Conservation (phyloP, 345 rosid species). For the Populus deltoides region DNA sequence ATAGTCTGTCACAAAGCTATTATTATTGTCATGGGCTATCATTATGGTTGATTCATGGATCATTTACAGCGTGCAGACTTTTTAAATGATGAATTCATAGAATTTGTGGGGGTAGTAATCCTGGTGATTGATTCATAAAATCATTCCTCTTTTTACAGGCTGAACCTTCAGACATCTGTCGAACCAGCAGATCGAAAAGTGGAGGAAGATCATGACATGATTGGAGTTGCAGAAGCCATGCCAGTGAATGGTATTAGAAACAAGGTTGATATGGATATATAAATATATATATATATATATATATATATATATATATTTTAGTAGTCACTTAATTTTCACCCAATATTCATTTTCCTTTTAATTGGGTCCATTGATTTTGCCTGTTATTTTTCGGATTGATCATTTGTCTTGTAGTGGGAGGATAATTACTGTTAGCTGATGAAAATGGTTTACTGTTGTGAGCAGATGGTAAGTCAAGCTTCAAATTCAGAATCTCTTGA, state of each 20-base stretch:
- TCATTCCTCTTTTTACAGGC: constrained; percentile 38
- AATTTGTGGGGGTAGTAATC: neutral
- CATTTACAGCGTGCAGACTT: neutral
- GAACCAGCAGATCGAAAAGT: constrained; percentile 32
- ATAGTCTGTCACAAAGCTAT: neutral
- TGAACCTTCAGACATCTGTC: constrained; percentile 43
- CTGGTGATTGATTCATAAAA: neutral
- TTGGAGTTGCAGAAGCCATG: constrained; percentile 38
- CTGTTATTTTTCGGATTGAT: constrained; percentile 5
- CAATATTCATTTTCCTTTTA: neutral
- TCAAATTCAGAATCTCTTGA: constrained; percentile 50
- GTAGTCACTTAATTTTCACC: neutral
- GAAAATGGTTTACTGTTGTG: constrained; percentile 18
- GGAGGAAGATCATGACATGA: constrained; percentile 26
- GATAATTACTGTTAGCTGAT: neutral
- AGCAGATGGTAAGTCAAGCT: constrained; percentile 48
- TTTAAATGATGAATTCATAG: neutral
- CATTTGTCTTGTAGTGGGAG: neutral
- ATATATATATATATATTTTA: neutral
- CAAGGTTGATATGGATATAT: constrained; percentile 45
- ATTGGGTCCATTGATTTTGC: neutral
- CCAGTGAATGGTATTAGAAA: constrained; percentile 41
- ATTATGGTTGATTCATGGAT: neutral
- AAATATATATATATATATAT: too few species aligned
- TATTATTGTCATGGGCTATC: neutral